Evolutionary conservation across 177 flowering plant genomes (phyloP).

Genomic region (Telopea speciosissima): DNA sequence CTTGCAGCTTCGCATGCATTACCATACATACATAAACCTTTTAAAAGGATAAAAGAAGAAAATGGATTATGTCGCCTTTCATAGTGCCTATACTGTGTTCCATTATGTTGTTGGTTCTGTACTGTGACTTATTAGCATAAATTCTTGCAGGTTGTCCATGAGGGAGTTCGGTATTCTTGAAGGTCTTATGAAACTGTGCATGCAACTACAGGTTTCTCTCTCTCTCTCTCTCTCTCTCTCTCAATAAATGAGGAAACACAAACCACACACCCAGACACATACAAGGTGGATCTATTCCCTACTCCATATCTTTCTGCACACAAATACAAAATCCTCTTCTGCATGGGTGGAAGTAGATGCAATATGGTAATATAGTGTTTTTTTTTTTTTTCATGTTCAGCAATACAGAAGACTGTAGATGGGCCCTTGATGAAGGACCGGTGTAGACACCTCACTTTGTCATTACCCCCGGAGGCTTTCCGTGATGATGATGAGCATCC

Average conservation of each 20-base stretch:
- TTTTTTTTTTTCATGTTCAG: conserved; percentile 22
- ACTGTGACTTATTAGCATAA: not conserved
- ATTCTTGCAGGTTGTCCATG: conserved; percentile 79
- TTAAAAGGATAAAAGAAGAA: too few relatives aligned
- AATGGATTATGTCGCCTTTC: too few relatives aligned
- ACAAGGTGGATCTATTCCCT: too few relatives aligned
- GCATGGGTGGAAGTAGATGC: not conserved
- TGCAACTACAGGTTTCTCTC: conserved; percentile 86
- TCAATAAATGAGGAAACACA: too few relatives aligned
- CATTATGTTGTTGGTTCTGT: not conserved
- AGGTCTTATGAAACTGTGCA: conserved; percentile 96
- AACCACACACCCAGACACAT: not conserved
- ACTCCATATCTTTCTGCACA: not conserved
- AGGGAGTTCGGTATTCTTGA: conserved; percentile 92
- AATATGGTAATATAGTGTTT: not conserved
- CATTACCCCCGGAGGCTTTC: too few relatives aligned
- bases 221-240: conserved; percentile 11
- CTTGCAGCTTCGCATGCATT: too few relatives aligned
- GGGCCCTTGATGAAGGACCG: conserved; percentile 73
- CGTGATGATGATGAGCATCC: too few relatives aligned
- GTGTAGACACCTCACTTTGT: too few relatives aligned
- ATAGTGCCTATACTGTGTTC: not conserved
- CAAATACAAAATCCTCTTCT: not conserved
- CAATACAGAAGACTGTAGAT: conserved; percentile 71
- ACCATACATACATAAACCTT: too few relatives aligned